A percentile compares a stretch with the other conserved stretches of the same genome.
These are phyloP conservation scores for Cyamopsis tetragonoloba DNA, from an alignment of 306 rosid genomes.

Conservation along the genomic window DNA sequence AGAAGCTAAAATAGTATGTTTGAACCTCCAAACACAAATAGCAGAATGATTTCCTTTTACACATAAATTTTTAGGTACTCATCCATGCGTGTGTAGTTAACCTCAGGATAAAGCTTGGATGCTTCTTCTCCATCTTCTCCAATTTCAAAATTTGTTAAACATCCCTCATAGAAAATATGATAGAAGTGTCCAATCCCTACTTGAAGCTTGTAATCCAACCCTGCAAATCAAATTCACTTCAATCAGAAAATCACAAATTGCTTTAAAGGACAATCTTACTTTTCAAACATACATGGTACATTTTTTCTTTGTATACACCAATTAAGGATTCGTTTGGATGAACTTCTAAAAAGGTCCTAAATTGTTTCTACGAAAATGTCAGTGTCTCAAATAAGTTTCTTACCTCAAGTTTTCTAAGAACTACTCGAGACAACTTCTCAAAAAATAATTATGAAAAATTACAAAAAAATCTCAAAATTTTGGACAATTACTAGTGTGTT, in stretches of 20 bases:
- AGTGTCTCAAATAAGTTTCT: too few species aligned
- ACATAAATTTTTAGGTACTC: conserved; percentile 51
- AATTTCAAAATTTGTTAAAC: conserved; percentile 69
- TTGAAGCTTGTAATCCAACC: conserved; percentile 48
- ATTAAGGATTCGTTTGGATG: too few species aligned
- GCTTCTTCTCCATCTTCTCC: conserved; percentile 79
- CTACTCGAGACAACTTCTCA: too few species aligned
- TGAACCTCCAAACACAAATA: background rate
- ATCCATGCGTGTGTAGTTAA: conserved; percentile 67
- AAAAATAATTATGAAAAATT: too few species aligned
- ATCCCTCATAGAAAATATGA: conserved; percentile 71
- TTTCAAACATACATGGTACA: background rate
- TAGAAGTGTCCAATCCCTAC: conserved; percentile 66
- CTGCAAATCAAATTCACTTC: conserved; percentile 29
- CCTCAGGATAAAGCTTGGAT: conserved; percentile 74
- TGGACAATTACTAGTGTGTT: background rate
- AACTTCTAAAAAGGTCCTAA: too few species aligned
- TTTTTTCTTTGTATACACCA: too few species aligned
- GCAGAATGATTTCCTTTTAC: conserved; percentile 11
- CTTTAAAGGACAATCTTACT: background rate
- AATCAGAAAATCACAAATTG: background rate
- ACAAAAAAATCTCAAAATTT: too few species aligned
- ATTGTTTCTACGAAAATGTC: too few species aligned
- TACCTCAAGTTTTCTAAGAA: too few species aligned
- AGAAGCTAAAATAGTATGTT: too few species aligned